Evolutionary conservation across 495 filamentous ascomycete genomes (phyloP).

Genomic region (Sordaria brevicollis): DNA sequence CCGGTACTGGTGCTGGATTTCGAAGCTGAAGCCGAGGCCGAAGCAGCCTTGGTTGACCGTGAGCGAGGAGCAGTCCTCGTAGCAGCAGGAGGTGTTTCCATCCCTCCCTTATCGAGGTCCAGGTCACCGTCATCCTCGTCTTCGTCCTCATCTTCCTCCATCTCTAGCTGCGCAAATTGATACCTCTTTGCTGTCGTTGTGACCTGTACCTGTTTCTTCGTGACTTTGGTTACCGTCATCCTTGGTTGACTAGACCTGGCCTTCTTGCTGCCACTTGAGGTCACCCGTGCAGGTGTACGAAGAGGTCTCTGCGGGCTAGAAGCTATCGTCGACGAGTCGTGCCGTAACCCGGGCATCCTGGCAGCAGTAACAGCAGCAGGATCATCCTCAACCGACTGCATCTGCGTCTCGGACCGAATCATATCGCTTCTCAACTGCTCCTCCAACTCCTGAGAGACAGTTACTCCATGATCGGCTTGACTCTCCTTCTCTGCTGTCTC

Average conservation of each 20-base stretch:
- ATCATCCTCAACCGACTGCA: background rate
- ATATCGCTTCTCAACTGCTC: slow-evolving; percentile 37
- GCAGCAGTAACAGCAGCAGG: too few relatives aligned
- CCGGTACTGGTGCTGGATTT: background rate
- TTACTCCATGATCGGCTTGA: slow-evolving; percentile 3
- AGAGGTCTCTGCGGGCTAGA: background rate
- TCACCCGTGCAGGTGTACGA: background rate
- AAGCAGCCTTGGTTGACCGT: background rate
- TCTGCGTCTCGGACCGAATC: slow-evolving; percentile 31
- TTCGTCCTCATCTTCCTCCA: background rate
- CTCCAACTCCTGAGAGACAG: slow-evolving; percentile 35
- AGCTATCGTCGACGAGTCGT: background rate
- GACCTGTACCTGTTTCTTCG: background rate
- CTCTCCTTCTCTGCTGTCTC: background rate
- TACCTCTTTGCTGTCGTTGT: background rate
- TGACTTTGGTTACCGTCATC: background rate
- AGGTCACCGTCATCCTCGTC: background rate
- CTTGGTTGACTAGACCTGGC: background rate
- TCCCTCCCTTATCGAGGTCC: background rate
- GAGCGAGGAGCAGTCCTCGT: background rate
- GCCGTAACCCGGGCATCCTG: background rate
- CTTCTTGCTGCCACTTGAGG: background rate
- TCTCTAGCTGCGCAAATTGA: background rate
- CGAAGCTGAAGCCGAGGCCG: background rate
- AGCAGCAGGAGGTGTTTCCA: background rate